Base-by-base conservation (phyloP, 306 rosid genomes). In the Dryas octopetala region DNA sequence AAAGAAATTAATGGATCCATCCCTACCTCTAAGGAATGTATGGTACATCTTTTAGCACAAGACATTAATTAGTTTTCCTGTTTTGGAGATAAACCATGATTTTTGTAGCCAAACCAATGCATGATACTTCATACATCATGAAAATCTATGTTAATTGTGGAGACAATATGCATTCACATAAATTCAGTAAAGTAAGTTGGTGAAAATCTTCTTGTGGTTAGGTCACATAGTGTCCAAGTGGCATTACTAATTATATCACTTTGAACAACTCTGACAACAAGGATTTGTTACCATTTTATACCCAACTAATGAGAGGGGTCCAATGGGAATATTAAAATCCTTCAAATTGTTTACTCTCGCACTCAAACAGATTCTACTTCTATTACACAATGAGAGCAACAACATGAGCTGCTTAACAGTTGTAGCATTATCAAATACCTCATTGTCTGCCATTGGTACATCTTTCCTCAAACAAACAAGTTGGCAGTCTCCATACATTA, bases 401-500 rank as follows among this genome's bases (percentile, higher is more conserved):
- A 81, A 54, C 88, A 73, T 79, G 88, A 86, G 84, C 86, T 84
- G 71, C 86, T 85, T 68, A 70, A 57, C 52, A 78, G 75, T 41
- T 71, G 78, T 73, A 78, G 80, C 58, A 80, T 87, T 78, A 86
- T 83, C 70, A 87, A 85, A 83, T 85, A 53, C 86, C 63, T 72
- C 78, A 26, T 75, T 93, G 98, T 91, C 97, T 89, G 90, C 96
- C 97, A 88, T 89, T 89, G 75, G 70, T 75, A 44, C 75, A 78
- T 79, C 92, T 82, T 93, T 82, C 80, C 81, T 86, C 78, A 65
- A 85, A 81, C 91, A 93, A 72, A 78, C 79, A 41, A 86, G 89
- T 88, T 93, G 96, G 84, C 96, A 86, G 3, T 70, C 68, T 83
- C 92, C 97, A 10, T 79, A 86, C 80, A 86, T 85, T 78, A 79